These are phyloP conservation scores for Phlebiopsis gigantea DNA, from an alignment of 768 basidiomycete species.

Conservation along the genomic window DNA sequence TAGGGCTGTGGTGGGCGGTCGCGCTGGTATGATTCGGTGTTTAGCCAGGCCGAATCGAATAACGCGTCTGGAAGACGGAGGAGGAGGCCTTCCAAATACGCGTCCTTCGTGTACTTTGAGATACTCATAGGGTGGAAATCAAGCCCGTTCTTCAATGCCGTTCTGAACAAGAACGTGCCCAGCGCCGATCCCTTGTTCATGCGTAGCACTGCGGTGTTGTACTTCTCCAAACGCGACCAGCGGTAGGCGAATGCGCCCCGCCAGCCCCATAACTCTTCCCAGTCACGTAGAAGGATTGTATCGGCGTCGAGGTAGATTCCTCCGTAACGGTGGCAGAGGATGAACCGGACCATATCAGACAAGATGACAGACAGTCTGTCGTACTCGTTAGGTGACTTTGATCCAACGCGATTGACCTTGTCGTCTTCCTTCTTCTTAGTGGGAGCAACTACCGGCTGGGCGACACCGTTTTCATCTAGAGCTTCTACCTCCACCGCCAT, in stretches of 20 bases:
- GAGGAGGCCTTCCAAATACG: slow-evolving; percentile 75
- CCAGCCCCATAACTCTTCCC: slow-evolving; percentile 99
- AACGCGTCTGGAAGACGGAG: slow-evolving; percentile 91
- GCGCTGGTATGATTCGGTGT: slow-evolving; percentile 86
- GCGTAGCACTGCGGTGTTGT: slow-evolving; percentile 94
- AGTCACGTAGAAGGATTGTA: slow-evolving; percentile 92
- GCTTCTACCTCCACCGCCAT: slow-evolving; percentile 35
- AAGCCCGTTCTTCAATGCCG: slow-evolving; percentile 86
- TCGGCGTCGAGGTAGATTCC: slow-evolving; percentile 97
- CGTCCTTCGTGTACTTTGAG: slow-evolving; percentile 85
- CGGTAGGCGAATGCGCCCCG: slow-evolving; percentile 95
- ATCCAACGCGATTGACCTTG: slow-evolving; percentile 79
- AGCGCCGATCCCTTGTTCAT: slow-evolving; percentile 91
- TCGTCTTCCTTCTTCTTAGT: slow-evolving; percentile 34
- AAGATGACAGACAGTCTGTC: slow-evolving; percentile 90
- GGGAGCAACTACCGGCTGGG: slow-evolving; percentile 15
- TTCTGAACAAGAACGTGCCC: slow-evolving; percentile 90
- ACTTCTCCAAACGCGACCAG: slow-evolving; percentile 89
- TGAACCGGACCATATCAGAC: slow-evolving; percentile 95
- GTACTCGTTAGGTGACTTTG: slow-evolving; percentile 81
- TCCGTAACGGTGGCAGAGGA: slow-evolving; percentile 94
- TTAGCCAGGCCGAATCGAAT: slow-evolving; percentile 96
- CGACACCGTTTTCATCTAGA: slow-evolving; percentile 20
- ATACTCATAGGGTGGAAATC: slow-evolving; percentile 99
- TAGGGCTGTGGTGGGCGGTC: slow-evolving; percentile 93